Conservation (phyloP, 2,329 filamentous ascomycete species). For the Daldinia sp. region DNA sequence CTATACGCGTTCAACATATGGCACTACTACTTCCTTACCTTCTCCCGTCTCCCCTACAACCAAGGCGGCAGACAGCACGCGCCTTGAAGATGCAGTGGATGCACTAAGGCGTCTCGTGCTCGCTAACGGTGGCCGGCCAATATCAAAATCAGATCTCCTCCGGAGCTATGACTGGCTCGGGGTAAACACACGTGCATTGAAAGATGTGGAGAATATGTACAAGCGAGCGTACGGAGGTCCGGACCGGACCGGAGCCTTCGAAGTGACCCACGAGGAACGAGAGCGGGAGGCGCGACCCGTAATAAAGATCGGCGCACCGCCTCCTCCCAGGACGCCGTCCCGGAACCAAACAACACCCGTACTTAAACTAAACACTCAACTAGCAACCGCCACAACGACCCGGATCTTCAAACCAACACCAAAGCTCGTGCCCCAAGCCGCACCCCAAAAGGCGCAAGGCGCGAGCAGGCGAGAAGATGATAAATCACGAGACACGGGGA, state of each 20-base stretch:
- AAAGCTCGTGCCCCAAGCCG: conserved; percentile 13
- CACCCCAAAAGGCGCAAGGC: background rate
- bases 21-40: background rate
- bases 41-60: conserved; percentile 2
- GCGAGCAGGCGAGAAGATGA: background rate
- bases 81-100: conserved; percentile 69
- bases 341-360: conserved; percentile 38
- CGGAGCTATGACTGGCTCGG: conserved; percentile 66
- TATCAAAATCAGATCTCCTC: conserved; percentile 61
- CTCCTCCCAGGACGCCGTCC: conserved; percentile 28
- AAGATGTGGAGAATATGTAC: conserved; percentile 66
- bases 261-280: conserved; percentile 46
- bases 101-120: conserved; percentile 68
- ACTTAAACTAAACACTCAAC: conserved; percentile 42
- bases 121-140: conserved; percentile 57
- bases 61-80: conserved; percentile 35
- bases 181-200: conserved; percentile 58
- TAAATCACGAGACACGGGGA: background rate
- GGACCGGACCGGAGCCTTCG: conserved; percentile 57
- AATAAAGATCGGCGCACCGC: conserved; percentile 32
- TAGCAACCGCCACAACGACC: conserved; percentile 35
- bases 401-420: conserved; percentile 38
- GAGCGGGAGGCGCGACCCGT: conserved; percentile 28
- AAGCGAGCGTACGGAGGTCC: conserved; percentile 62
- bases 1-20: conserved; percentile 56